phyloP scores from a whole-genome alignment of 305 asterid species.

The Caryopteris hybrid region DNA sequence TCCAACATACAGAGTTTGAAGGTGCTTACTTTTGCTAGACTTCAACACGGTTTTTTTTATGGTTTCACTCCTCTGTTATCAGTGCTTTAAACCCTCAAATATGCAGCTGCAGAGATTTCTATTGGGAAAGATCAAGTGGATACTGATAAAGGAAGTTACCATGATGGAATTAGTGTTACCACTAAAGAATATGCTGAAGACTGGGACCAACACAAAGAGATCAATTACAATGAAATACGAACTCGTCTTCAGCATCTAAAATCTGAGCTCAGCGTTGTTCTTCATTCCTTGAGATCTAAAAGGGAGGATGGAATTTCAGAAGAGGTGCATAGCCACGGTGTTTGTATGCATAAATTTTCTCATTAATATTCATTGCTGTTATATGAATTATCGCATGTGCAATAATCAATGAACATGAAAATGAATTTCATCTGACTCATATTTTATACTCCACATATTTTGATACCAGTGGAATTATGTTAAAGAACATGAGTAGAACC shows the following conservation, averaged over 20 bases:
- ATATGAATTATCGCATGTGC: not conserved
- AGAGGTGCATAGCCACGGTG: slow-evolving; percentile 39
- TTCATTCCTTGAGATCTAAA: slow-evolving; percentile 52
- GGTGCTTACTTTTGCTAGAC: slow-evolving; percentile 31
- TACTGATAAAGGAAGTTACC: slow-evolving; percentile 29
- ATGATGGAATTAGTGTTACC: slow-evolving; percentile 23
- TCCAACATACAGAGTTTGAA: slow-evolving; percentile 50
- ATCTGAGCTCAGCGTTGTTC: slow-evolving; percentile 59
- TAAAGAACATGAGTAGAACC: not conserved
- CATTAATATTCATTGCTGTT: not conserved
- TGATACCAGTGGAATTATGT: not conserved
- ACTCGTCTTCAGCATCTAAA: slow-evolving; percentile 58
- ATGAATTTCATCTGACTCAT: not conserved
- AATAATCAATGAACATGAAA: not conserved
- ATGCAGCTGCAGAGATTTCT: slow-evolving; percentile 83
- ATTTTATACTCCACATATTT: not conserved
- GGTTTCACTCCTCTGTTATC: slow-evolving; percentile 9
- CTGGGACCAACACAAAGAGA: slow-evolving; percentile 28
- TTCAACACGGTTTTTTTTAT: slow-evolving; percentile 7
- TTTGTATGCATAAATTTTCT: slow-evolving; percentile 3
- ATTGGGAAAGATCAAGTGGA: slow-evolving; percentile 24
- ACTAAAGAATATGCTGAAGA: slow-evolving; percentile 30
- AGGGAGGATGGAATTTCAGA: slow-evolving; percentile 29
- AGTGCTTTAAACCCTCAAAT: slow-evolving; percentile 20
- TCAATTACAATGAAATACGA: slow-evolving; percentile 36